These are phyloP conservation scores for Rhinocladiella mackenziei DNA, from an alignment of 2,329 filamentous ascomycete species.

Conservation along the genomic window DNA sequence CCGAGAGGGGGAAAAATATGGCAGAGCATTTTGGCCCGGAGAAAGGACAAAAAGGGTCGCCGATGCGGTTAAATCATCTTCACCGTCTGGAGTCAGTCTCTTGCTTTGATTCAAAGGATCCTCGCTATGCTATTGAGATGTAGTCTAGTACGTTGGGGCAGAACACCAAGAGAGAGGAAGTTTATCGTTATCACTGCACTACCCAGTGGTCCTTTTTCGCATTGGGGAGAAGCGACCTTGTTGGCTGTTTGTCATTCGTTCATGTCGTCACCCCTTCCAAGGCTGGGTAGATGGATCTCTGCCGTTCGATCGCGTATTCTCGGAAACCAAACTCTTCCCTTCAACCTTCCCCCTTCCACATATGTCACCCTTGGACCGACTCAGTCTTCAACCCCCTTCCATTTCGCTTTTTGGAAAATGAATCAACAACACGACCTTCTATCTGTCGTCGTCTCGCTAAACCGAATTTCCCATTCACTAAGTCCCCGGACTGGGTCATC, in stretches of 20 bases:
- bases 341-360: too few species aligned
- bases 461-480: slow-evolving; percentile 13
- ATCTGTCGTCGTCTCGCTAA: slow-evolving; percentile 23
- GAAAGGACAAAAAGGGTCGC: too few species aligned
- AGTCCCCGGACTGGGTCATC: neutral
- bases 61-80: neutral
- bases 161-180: slow-evolving; percentile 4
- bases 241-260: slow-evolving; percentile 3
- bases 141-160: slow-evolving; percentile 9
- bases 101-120: slow-evolving; percentile 3
- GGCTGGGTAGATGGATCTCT: neutral
- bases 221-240: slow-evolving; percentile 5
- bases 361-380: too few species aligned
- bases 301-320: too few species aligned
- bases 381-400: too few species aligned
- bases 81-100: neutral
- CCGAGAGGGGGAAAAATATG: too few species aligned
- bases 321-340: too few species aligned
- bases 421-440: slow-evolving; percentile 20
- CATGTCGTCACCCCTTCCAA: slow-evolving; percentile 7
- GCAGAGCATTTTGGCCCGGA: too few species aligned
- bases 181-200: slow-evolving; percentile 8
- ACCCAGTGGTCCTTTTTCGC: slow-evolving; percentile 2
- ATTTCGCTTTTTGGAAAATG: too few species aligned
- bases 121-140: slow-evolving; percentile 11